A percentile compares a stretch with the other conserved stretches of the same genome.
phyloP scores from a whole-genome alignment of 208 protist species.

The Wallacemonas rigidus region DNA sequence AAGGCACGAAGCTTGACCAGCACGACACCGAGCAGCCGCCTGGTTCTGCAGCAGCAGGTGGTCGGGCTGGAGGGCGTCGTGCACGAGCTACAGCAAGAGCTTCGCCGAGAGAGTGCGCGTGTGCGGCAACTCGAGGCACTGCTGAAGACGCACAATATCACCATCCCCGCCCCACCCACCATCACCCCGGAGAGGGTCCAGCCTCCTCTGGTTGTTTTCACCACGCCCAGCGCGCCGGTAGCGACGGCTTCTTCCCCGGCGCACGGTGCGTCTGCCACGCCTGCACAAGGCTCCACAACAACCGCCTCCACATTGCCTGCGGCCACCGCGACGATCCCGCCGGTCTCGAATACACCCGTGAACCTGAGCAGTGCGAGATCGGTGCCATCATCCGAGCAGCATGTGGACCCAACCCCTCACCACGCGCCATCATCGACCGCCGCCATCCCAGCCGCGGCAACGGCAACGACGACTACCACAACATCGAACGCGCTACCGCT shows the following conservation, averaged over 20 bases:
- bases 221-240: background rate
- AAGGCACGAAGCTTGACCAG: background rate
- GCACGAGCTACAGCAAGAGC: conserved; percentile 58
- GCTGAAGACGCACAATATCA: conserved; percentile 32
- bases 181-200: conserved; percentile 12
- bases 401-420: no score
- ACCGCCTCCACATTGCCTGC: no score
- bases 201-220: background rate
- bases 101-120: conserved; percentile 38
- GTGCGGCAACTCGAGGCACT: conserved; percentile 31
- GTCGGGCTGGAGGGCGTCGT: conserved; percentile 53
- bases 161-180: conserved; percentile 19
- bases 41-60: conserved; percentile 30
- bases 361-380: no score
- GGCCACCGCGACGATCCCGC: no score
- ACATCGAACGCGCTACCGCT: background rate
- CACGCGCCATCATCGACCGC: no score
- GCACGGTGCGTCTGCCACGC: no score
- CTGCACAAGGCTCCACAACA: no score
- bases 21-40: background rate
- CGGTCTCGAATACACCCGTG: no score
- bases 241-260: background rate
- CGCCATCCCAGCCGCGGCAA: no score
- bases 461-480: background rate
- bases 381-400: no score